Percentiles rank a stretch among this genome's conserved stretches.
Evolutionary conservation across 1,284 basidiomycete species (phyloP).

Genomic region (Fomitopsis pinicola): DNA sequence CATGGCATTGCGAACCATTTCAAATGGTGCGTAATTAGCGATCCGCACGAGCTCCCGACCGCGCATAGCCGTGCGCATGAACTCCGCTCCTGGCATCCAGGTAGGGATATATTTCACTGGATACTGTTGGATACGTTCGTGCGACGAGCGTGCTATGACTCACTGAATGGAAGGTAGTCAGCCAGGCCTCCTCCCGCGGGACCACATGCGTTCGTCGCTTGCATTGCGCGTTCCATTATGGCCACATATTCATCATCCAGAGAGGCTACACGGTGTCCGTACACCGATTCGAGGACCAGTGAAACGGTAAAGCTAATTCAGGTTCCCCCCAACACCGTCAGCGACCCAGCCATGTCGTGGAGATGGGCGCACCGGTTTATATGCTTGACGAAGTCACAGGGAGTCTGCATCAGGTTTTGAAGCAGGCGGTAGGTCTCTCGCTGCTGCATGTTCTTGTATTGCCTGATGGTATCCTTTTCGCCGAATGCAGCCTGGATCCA

Average conservation of each 20-base stretch:
- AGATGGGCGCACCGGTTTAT: not conserved
- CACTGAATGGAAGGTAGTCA: not conserved
- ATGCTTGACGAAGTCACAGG: not conserved
- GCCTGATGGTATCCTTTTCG: not conserved
- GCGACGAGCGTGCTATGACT: not conserved
- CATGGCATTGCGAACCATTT: conserved; percentile 20
- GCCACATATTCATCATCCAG: not conserved
- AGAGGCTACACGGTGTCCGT: not conserved
- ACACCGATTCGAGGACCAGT: not conserved
- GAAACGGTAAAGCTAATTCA: not conserved
- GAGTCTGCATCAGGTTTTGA: not conserved
- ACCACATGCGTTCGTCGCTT: not conserved
- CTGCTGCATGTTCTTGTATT: not conserved
- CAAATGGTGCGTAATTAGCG: conserved; percentile 21
- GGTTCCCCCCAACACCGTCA: too few relatives aligned
- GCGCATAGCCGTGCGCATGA: conserved; percentile 24
- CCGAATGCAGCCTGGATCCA: not conserved
- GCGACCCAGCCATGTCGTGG: not conserved
- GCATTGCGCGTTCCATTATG: not conserved
- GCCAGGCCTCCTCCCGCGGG: not conserved
- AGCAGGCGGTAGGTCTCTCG: not conserved
- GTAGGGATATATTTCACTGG: conserved; percentile 29
- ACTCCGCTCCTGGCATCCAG: conserved; percentile 34
- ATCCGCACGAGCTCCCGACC: conserved; percentile 12
- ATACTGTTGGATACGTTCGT: not conserved